phyloP scores from a whole-genome alignment of 495 filamentous ascomycete species.

The Trichoderma erinaceum region DNA sequence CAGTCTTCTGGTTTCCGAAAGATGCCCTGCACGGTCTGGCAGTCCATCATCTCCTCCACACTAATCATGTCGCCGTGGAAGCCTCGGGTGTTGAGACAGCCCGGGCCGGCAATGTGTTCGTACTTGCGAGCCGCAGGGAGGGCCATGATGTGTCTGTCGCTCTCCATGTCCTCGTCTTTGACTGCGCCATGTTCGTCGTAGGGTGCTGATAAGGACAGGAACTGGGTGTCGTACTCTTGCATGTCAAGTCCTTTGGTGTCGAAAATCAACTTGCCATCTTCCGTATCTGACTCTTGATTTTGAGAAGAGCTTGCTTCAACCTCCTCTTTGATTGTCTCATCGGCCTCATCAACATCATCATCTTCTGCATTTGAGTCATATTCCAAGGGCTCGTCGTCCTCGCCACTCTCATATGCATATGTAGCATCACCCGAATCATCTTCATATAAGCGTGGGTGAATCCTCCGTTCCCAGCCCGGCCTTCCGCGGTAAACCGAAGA shows the following conservation, averaged over 20 bases:
- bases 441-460: background rate
- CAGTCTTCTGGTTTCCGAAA: background rate
- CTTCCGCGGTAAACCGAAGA: background rate
- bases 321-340: background rate
- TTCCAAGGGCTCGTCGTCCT: background rate
- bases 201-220: background rate
- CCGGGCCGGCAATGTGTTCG: background rate
- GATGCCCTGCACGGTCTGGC: constrained; percentile 1
- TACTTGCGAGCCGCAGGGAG: background rate
- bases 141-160: background rate
- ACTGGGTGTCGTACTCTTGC: background rate
- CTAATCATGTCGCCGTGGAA: background rate
- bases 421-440: background rate
- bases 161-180: background rate
- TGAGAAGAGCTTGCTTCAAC: background rate
- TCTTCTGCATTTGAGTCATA: constrained; percentile 1
- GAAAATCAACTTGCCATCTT: background rate
- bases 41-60: background rate
- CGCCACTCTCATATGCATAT: background rate
- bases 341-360: background rate
- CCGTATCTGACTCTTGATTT: background rate
- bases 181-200: background rate
- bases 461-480: background rate
- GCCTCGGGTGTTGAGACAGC: background rate
- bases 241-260: background rate